phyloP scores from a whole-genome alignment of 2,329 filamentous ascomycete species.

The Claviceps monticola region DNA sequence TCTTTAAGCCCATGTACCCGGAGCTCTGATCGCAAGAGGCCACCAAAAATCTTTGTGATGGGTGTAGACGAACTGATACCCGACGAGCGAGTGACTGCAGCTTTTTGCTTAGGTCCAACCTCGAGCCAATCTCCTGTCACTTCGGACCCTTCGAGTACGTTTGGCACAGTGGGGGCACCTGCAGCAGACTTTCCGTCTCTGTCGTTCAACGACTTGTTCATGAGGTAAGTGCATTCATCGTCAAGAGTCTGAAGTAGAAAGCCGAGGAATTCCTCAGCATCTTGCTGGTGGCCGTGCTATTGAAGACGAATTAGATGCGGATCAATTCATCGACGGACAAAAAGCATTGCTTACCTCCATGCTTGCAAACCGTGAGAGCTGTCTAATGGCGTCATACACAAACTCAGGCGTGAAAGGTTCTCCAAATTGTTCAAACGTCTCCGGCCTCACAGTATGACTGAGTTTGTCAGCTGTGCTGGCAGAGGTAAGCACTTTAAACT shows the following conservation, averaged over 20 bases:
- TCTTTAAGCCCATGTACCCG: constrained; percentile 75
- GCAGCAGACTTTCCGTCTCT: constrained; percentile 22
- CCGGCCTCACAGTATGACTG: constrained; percentile 58
- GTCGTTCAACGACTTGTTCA: constrained; percentile 33
- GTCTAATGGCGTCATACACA: constrained; percentile 84
- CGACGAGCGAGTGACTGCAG: constrained; percentile 74
- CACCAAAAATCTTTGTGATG: constrained; percentile 88
- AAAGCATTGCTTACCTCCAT: constrained; percentile 55
- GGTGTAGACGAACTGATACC: constrained; percentile 66
- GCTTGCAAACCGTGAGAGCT: constrained; percentile 73
- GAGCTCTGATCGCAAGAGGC: constrained; percentile 78
- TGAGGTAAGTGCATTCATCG: constrained; percentile 75
- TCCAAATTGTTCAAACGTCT: constrained; percentile 79
- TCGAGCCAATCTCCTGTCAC: constrained; percentile 61
- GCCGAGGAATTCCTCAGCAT: constrained; percentile 92
- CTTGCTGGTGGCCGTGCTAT: constrained; percentile 87
- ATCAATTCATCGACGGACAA: neutral
- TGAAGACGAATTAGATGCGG: neutral
- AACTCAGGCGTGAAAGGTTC: constrained; percentile 88
- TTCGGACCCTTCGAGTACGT: constrained; percentile 17
- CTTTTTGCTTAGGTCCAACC: constrained; percentile 81
- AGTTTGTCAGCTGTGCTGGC: constrained; percentile 61
- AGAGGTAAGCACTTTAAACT: constrained; percentile 79
- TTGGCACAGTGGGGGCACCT: constrained; percentile 15
- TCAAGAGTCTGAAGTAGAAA: constrained; percentile 87